Percentiles rank a stretch among this genome's conserved stretches.
phyloP scores from a whole-genome alignment of 208 protist species.

The Porcisia hertigi region DNA sequence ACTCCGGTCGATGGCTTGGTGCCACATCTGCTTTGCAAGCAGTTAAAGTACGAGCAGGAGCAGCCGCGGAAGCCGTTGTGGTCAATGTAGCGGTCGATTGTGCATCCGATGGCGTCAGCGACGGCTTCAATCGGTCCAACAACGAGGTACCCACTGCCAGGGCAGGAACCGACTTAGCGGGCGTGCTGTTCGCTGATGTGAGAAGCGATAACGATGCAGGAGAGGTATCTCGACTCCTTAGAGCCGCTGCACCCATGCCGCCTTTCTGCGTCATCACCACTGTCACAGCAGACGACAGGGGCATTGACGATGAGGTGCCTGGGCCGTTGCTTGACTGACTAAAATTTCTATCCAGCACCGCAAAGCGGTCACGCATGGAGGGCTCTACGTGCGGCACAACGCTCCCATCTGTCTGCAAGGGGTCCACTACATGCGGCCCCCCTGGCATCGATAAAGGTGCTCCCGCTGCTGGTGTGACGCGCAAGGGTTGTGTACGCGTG shows the following conservation, averaged over 20 bases:
- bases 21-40: background rate
- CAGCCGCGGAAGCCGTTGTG: background rate
- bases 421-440: background rate
- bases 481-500: background rate
- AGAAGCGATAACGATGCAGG: background rate
- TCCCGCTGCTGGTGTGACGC: background rate
- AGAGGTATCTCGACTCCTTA: background rate
- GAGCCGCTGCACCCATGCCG: background rate
- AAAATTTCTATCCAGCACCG: slow-evolving; percentile 19
- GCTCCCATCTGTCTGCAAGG: background rate
- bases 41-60: background rate
- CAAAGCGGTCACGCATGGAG: slow-evolving; percentile 13
- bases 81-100: background rate
- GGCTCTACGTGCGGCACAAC: background rate
- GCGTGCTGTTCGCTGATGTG: background rate
- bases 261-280: background rate
- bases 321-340: slow-evolving; percentile 1
- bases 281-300: background rate
- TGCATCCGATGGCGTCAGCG: background rate
- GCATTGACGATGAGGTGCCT: background rate
- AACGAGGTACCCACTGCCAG: slow-evolving; percentile 19
- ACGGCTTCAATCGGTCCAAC: slow-evolving; percentile 15
- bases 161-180: background rate
- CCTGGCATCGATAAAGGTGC: background rate
- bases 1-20: background rate